A percentile compares a stretch with the other conserved stretches of the same genome.
phyloP scores from a whole-genome alignment of 2,329 filamentous ascomycete species.

The Teratosphaeria destructans region DNA sequence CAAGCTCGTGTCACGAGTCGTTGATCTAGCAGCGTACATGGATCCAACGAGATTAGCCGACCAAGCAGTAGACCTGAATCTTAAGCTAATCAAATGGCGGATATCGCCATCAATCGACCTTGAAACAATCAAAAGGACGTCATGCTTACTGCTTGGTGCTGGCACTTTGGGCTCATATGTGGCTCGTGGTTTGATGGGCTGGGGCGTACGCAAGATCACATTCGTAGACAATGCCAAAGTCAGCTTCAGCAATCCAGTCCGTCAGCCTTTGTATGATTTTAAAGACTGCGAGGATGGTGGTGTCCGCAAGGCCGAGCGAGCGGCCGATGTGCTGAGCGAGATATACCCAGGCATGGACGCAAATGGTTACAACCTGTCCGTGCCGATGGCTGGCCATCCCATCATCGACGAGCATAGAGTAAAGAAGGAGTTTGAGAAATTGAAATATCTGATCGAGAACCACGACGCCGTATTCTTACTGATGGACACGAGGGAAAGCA shows the following conservation, averaged over 20 bases:
- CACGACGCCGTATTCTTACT: conserved; percentile 94
- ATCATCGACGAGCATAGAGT: conserved; percentile 62
- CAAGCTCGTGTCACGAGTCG: conserved; percentile 67
- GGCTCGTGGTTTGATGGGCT: conserved; percentile 81
- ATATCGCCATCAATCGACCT: conserved; percentile 82
- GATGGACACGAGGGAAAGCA: conserved; percentile 93
- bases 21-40: conserved; percentile 86
- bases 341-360: conserved; percentile 89
- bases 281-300: conserved; percentile 81
- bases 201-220: conserved; percentile 90
- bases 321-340: conserved; percentile 66
- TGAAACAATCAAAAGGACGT: conserved; percentile 79
- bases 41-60: conserved; percentile 80
- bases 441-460: conserved; percentile 64
- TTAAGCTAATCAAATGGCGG: conserved; percentile 98
- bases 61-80: conserved; percentile 87
- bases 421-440: conserved; percentile 61
- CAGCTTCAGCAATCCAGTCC: conserved; percentile 91
- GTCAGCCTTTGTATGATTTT: conserved; percentile 86
- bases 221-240: conserved; percentile 91
- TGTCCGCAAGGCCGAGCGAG: conserved; percentile 68
- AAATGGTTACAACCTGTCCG: conserved; percentile 67
- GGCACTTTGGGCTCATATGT: conserved; percentile 93
- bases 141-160: conserved; percentile 80
- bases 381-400: conserved; percentile 93